Evolutionary conservation across 2,329 filamentous ascomycete species (phyloP), one percentile per base, ranked within the genome.

Genomic region (Venturia oleaginea): DNA sequence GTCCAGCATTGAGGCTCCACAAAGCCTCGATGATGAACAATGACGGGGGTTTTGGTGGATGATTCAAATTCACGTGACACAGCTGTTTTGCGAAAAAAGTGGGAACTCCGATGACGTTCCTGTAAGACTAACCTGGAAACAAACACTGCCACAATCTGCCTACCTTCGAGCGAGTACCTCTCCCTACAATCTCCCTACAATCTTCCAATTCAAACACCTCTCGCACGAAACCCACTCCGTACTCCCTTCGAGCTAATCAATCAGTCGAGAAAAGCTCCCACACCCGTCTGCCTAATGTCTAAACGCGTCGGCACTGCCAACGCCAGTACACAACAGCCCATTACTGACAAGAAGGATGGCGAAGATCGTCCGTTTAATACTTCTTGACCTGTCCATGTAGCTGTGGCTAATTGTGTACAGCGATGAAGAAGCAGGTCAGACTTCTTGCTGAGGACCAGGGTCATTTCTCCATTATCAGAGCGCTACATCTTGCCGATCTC

Each of bases 401-500:
- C n/a, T 1, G 30, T 24, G n/a, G 7, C 43, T 61, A 51, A 62
- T 51, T 7, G 17, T 17, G 10, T 19, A 17, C 15, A 89, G 86
- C 81, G 61, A 79, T 84, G 69, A 86, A 92, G 76, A 92, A 91
- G 80, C 90, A 92, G 77, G 89, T 87, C 73, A 82, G 84, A 68
- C 83, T 92, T 55, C 82, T 92, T 54, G 85, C 85, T 64, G 80
- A 84, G 68, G 83, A 91, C 67, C 83, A 83, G 8, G 87, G 88
- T 46, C 90, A 92, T 79, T 92, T 92, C 76, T 81, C 79, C 51
- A 76, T 83, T 68, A 70, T 83, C 59, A 71, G 77, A 67, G 80
- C 79, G 64, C 83, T 94, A 74, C 87, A 96, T 75, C 81, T 95
- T 72, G 87, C 92, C 68, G 85, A 96, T 77, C 80, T 92, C 71